Percentiles rank a stretch among this genome's conserved stretches.
phyloP scores from a whole-genome alignment of 768 basidiomycete genomes.

The Naganishia vaughanmartiniae region DNA sequence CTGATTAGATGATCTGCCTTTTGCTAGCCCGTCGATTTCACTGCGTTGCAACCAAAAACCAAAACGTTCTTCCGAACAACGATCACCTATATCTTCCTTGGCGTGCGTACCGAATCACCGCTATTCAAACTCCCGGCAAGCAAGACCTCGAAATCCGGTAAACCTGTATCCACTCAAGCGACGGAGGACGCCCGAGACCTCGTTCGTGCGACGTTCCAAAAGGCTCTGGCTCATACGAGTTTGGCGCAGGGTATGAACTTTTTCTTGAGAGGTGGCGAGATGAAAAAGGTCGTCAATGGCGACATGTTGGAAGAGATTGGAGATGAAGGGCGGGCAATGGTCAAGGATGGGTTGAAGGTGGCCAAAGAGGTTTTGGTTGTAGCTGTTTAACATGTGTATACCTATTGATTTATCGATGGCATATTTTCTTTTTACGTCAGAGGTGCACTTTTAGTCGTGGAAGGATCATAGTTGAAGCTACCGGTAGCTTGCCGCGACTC shows the following conservation, averaged over 20 bases:
- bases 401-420: too few species aligned
- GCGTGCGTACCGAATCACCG: constrained; percentile 72
- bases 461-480: too few species aligned
- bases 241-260: constrained; percentile 19
- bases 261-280: constrained; percentile 8
- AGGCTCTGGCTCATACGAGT: constrained; percentile 18
- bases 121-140: constrained; percentile 53
- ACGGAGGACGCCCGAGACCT: constrained; percentile 12
- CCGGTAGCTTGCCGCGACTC: too few species aligned
- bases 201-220: constrained; percentile 17
- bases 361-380: constrained; percentile 15
- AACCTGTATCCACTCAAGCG: constrained; percentile 16
- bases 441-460: too few species aligned
- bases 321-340: constrained; percentile 16
- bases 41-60: constrained; percentile 64
- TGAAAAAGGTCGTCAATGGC: constrained; percentile 24
- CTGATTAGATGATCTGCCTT: neutral
- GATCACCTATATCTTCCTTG: constrained; percentile 67
- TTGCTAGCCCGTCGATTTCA: constrained; percentile 83
- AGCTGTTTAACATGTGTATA: constrained; percentile 3
- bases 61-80: constrained; percentile 68
- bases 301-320: constrained; percentile 15
- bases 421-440: too few species aligned
- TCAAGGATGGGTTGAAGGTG: constrained; percentile 20
- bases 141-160: constrained; percentile 12